Base-by-base conservation (phyloP, 768 basidiomycete genomes). In the Tremella yokohamensis region DNA sequence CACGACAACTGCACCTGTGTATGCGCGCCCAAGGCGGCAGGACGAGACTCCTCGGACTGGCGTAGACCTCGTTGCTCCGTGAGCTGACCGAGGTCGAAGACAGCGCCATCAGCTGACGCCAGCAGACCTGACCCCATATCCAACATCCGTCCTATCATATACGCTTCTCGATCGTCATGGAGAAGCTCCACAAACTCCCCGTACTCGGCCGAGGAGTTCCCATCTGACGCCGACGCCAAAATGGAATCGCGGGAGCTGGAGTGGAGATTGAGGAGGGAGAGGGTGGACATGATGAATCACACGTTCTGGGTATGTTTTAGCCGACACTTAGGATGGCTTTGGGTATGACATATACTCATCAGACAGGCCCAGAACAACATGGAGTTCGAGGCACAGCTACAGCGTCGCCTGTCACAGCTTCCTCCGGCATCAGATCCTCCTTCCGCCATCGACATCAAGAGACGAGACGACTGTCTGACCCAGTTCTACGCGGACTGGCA, bases 401-500 rank as follows among this genome's bases (percentile, higher is more conserved):
- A 52, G n/a, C 58, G 64, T 48, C 66, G 72, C 9, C 50, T 73
- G 20, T 61, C 69, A 9, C 52, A 57, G n/a, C 56, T 73, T 13
- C 68, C 68, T 0, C 25, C 60, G 0, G 37, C 63, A 0, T 55
- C 56, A 3, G 52, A 64, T 56, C 69, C 72, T 6, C 67, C 69
- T 0, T 65, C 69, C 7, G 34, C 37, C 22, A 61, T 61, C 34
- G 69, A 73, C 34, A 40, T 62, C 15, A 40, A 47, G 15, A 25
- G 58, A 44, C 34, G 56, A 24, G 69, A 73, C 58, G 65, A 70
- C 7, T 52, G 49, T 34, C 48, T 70, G 40, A 54, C 54, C 12
- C 64, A 64, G 49, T 73, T 73, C 40, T 73, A 73, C 42, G 69
- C 69, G 8, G 72, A 73, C 58, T 73, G 72, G 72, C 72, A 70